These are phyloP conservation scores for Parietichytrium sp. DNA, from an alignment of 108 stramenopile species.

Conservation along the genomic window DNA sequence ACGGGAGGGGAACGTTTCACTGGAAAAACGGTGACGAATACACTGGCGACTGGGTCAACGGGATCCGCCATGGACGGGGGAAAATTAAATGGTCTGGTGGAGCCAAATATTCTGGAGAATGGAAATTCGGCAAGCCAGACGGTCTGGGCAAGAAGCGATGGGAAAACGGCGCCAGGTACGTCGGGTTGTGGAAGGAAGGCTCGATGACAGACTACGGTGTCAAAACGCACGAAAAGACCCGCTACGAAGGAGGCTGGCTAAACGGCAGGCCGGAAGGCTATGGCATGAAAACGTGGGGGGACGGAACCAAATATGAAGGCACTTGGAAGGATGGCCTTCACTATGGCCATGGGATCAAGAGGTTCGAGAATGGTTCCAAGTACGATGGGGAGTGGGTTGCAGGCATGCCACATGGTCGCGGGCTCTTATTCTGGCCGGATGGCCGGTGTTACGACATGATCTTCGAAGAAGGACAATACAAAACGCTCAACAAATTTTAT, in stretches of 20 bases:
- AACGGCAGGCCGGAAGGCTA: slow-evolving; percentile 60
- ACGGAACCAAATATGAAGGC: slow-evolving; percentile 60
- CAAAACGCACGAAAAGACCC: slow-evolving; percentile 17
- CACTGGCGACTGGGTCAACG: slow-evolving; percentile 62
- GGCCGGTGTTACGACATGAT: slow-evolving; percentile 31
- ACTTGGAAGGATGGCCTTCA: slow-evolving; percentile 56
- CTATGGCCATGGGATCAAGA: slow-evolving; percentile 55
- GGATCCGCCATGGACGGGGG: slow-evolving; percentile 51
- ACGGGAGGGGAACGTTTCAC: slow-evolving; percentile 52
- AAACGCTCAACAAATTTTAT: background rate
- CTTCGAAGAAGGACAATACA: slow-evolving; percentile 25
- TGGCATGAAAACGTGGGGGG: slow-evolving; percentile 58
- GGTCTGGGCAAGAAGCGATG: slow-evolving; percentile 37
- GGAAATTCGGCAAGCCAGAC: slow-evolving; percentile 41
- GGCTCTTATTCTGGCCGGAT: slow-evolving; percentile 28
- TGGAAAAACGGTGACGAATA: slow-evolving; percentile 64
- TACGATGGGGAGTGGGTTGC: slow-evolving; percentile 61
- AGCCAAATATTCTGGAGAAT: slow-evolving; percentile 61
- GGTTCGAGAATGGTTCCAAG: slow-evolving; percentile 58
- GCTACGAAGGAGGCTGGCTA: slow-evolving; percentile 18
- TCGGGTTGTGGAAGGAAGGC: slow-evolving; percentile 16
- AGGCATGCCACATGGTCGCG: slow-evolving; percentile 58
- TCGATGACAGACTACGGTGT: background rate
- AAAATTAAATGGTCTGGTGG: slow-evolving; percentile 57
- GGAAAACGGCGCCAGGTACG: slow-evolving; percentile 21